phyloP scores from a whole-genome alignment of 192 early-diverging fungal species.

The Chytriomyces confervae region DNA sequence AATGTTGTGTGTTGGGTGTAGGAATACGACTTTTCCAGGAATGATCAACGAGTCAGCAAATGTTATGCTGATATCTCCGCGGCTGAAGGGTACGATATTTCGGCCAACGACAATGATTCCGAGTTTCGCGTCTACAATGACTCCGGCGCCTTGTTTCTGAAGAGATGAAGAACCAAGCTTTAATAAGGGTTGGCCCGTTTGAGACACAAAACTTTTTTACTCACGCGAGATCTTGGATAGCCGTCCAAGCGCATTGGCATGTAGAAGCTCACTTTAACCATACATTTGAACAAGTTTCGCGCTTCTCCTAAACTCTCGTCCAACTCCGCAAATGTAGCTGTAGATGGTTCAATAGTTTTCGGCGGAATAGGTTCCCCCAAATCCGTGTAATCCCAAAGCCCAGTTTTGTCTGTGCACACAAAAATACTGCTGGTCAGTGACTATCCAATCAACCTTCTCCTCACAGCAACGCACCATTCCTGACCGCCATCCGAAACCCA shows the following conservation, averaged over 20 bases:
- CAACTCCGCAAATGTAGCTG: constrained; percentile 74
- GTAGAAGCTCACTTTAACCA: constrained; percentile 82
- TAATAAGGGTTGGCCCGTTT: neutral
- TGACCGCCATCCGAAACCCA: constrained; percentile 74
- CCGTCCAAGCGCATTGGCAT: constrained; percentile 79
- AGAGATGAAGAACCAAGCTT: constrained; percentile 4
- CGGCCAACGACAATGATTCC: constrained; percentile 85
- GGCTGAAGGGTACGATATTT: constrained; percentile 76
- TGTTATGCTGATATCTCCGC: constrained; percentile 82
- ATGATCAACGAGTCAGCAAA: constrained; percentile 90
- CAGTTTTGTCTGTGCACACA: constrained; percentile 59
- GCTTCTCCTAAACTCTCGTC: constrained; percentile 75
- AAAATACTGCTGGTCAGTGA: neutral
- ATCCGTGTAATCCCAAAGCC: constrained; percentile 79
- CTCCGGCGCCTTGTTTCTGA: constrained; percentile 71
- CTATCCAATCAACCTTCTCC: neutral
- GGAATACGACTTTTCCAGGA: constrained; percentile 78
- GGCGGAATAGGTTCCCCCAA: constrained; percentile 69
- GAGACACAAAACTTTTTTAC: constrained; percentile 12
- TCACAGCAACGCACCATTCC: constrained; percentile 58
- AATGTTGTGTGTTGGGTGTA: constrained; percentile 91
- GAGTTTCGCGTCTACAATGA: constrained; percentile 76
- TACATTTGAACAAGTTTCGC: constrained; percentile 74
- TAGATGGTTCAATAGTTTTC: constrained; percentile 62
- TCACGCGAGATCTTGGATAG: constrained; percentile 62